These are phyloP conservation scores for Pseudogymnoascus sp. DNA, from an alignment of 2,329 filamentous ascomycete genomes.

Conservation along the genomic window DNA sequence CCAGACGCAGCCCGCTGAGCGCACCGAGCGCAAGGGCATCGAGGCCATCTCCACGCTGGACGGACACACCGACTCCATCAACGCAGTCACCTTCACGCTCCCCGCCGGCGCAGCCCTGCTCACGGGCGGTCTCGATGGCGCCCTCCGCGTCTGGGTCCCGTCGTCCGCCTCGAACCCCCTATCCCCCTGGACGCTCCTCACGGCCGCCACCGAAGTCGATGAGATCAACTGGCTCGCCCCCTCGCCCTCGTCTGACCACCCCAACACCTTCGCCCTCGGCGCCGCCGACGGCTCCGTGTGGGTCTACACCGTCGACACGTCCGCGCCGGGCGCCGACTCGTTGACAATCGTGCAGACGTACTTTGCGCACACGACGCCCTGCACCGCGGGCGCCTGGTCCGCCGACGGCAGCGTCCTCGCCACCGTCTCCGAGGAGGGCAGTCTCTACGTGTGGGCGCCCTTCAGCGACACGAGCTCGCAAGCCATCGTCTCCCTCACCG, in stretches of 20 bases:
- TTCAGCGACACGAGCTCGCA: slow-evolving; percentile 54
- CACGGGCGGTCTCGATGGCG: slow-evolving; percentile 83
- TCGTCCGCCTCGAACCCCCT: slow-evolving; percentile 36
- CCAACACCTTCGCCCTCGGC: slow-evolving; percentile 79
- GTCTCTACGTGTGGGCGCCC: slow-evolving; percentile 86
- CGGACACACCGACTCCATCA: slow-evolving; percentile 89
- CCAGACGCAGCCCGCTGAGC: slow-evolving; percentile 54
- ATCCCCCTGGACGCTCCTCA: slow-evolving; percentile 57
- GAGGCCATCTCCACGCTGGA: slow-evolving; percentile 64
- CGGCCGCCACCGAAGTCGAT: slow-evolving; percentile 78
- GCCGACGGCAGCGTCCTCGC: slow-evolving; percentile 78
- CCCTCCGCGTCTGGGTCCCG: slow-evolving; percentile 61
- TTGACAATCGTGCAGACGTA: slow-evolving; percentile 83
- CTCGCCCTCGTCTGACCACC: slow-evolving; percentile 61
- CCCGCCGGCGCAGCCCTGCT: slow-evolving; percentile 76
- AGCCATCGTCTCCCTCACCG: slow-evolving; percentile 68
- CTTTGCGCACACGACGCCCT: slow-evolving; percentile 78
- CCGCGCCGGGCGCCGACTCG: slow-evolving; percentile 43
- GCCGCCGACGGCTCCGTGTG: slow-evolving; percentile 88
- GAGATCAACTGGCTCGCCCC: slow-evolving; percentile 86
- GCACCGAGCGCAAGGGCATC: slow-evolving; percentile 51
- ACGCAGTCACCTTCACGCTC: slow-evolving; percentile 73
- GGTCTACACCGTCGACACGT: slow-evolving; percentile 79
- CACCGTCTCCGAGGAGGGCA: slow-evolving; percentile 82
- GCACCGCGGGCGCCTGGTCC: slow-evolving; percentile 87